phyloP scores from a whole-genome alignment of 2,329 filamentous ascomycete genomes.

The Xylariales sp. region DNA sequence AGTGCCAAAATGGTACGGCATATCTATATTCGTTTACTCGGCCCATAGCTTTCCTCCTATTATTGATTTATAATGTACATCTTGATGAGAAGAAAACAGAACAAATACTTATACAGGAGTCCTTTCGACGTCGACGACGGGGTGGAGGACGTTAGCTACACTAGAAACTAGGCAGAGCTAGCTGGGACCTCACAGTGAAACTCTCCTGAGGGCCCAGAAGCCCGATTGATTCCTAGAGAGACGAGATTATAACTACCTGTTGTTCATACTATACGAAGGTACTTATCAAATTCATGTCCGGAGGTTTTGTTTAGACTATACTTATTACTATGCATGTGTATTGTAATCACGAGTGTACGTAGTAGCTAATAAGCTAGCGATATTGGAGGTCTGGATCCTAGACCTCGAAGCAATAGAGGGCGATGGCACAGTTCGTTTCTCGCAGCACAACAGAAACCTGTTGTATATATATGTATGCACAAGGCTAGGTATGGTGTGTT shows the following conservation, averaged over 20 bases:
- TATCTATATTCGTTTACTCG: background rate
- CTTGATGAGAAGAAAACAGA: background rate
- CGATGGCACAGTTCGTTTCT: background rate
- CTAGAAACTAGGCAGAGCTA: background rate
- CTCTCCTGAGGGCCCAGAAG: background rate
- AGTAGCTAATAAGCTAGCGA: background rate
- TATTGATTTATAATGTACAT: background rate
- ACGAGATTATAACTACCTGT: background rate
- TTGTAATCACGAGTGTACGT: background rate
- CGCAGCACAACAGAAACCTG: background rate
- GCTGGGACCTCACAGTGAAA: background rate
- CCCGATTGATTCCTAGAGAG: background rate
- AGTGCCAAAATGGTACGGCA: background rate
- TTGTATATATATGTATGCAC: constrained; percentile 3
- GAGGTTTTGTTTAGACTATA: background rate
- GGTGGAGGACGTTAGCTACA: background rate
- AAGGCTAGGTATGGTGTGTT: constrained; percentile 28
- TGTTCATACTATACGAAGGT: no score
- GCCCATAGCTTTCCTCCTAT: background rate
- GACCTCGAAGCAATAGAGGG: background rate
- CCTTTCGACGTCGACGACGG: no score
- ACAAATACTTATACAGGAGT: no score
- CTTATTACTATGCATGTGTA: background rate
- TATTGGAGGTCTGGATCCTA: constrained; percentile 11
- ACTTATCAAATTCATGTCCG: background rate